Evolutionary conservation across 1,284 basidiomycete genomes (phyloP), one percentile per base, ranked within the genome.

Genomic region (Sporisorium scitamineum): DNA sequence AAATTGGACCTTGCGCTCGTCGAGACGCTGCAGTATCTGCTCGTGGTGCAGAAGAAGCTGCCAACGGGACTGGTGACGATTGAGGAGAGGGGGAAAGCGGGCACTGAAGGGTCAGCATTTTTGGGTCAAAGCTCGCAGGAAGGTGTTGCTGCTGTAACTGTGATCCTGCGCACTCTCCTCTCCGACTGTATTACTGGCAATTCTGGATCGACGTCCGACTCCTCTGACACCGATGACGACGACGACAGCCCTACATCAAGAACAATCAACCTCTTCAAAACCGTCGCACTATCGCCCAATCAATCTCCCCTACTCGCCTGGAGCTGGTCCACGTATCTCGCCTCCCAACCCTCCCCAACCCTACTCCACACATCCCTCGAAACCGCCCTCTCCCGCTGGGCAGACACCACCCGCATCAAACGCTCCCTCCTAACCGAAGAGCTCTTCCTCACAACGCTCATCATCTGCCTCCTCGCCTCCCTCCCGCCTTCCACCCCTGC

Each of bases 371-470:
- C 13, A n/a, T 54, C 56, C 39, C 53, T 61, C 16, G 50, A 63
- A 31, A 14, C 22, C 3, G 48, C 55, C 1, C 56, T 70, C 10
- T 54, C 66, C 0, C 22, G 2, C 0, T 78, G 76, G 76, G 41
- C 67, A 1, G 61, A 62, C 11, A 2, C 16, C 4, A 24, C 26
- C 1, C 57, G 70, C 0, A 53, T 74, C 51, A 45, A 39, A 14
- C 61, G 54, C 29, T 41, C 55, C 13, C 27, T 60, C 0, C 2
- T 59, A 11, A 44, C 58, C n/a, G 44, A 64, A 20, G 55, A 71
- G 32, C 2, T 63, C 92, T 92, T 92, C 84, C 81, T 92, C 24
- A 93, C 94, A 0, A 87, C 90, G 5, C 86, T 93, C 1, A 87
- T 95, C 14, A 87, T 95, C 2, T 86, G 92, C 22, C 90, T 2